Conservation (phyloP, 2,329 filamentous ascomycete genomes). For the Pseudogymnoascus sp. region DNA sequence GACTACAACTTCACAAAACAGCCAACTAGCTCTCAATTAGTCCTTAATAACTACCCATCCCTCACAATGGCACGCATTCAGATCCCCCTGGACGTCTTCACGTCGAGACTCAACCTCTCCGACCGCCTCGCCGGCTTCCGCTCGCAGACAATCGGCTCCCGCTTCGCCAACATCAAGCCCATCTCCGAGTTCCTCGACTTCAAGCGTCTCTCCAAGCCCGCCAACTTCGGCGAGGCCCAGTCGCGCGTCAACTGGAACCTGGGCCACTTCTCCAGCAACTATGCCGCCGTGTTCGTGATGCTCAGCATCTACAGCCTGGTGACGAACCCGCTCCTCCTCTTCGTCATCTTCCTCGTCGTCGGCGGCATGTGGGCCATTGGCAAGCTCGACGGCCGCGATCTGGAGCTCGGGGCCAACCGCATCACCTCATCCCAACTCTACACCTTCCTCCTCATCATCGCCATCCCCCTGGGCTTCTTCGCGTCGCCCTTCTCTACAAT, state of each 20-base stretch:
- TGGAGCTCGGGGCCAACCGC: conserved; percentile 74
- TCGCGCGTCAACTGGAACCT: conserved; percentile 95
- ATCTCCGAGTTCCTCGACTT: conserved; percentile 91
- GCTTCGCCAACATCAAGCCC: conserved; percentile 88
- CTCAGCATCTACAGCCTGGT: conserved; percentile 92
- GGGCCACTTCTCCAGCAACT: conserved; percentile 96
- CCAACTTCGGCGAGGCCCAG: conserved; percentile 83
- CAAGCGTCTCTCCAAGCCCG: conserved; percentile 90
- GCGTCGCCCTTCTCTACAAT: conserved; percentile 77
- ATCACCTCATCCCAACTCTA: conserved; percentile 91
- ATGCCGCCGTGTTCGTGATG: conserved; percentile 87
- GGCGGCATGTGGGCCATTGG: conserved; percentile 86
- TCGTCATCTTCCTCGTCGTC: conserved; percentile 83
- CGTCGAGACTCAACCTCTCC: conserved; percentile 77
- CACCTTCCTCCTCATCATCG: conserved; percentile 73
- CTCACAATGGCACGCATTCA: conserved; percentile 74
- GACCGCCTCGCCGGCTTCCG: conserved; percentile 81
- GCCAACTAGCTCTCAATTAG: neutral
- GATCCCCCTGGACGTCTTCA: conserved; percentile 85
- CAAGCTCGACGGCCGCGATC: conserved; percentile 78
- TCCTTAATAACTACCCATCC: neutral
- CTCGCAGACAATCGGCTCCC: conserved; percentile 65
- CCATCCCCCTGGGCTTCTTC: conserved; percentile 76
- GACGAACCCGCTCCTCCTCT: conserved; percentile 77
- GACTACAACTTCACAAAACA: conserved; percentile 5